These are phyloP conservation scores for Arabidopsis thaliana DNA, from an alignment of 345 rosid species.

Conservation along the genomic window TAIR10.1 NC_003070.9:6914501-6915000, in stretches of 20 bases:
- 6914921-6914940: constrained; percentile 98
- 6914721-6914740: constrained; percentile 21
- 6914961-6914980: constrained; percentile 68
- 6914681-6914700: constrained; percentile 21
- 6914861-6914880: constrained; percentile 64
- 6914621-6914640: too few relatives aligned
- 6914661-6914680: constrained; percentile 22
- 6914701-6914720: constrained; percentile 1
- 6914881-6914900: constrained; percentile 81
- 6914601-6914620: too few relatives aligned
- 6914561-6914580: neutral
- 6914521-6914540: neutral
- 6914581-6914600: too few relatives aligned
- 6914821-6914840: constrained; percentile 35
- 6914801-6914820: constrained; percentile 15
- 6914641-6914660: constrained; percentile 7
- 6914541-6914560: constrained; percentile 3
- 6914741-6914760: constrained; percentile 25
- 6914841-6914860: constrained; percentile 51
- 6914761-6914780: constrained; percentile 24
- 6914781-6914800: neutral
- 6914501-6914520: constrained; percentile 20
- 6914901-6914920: constrained; percentile 91
- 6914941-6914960: constrained; percentile 85
- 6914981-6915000: constrained; percentile 12